phyloP scores from a whole-genome alignment of 345 rosid genomes.

The Laguncularia racemosa region DNA sequence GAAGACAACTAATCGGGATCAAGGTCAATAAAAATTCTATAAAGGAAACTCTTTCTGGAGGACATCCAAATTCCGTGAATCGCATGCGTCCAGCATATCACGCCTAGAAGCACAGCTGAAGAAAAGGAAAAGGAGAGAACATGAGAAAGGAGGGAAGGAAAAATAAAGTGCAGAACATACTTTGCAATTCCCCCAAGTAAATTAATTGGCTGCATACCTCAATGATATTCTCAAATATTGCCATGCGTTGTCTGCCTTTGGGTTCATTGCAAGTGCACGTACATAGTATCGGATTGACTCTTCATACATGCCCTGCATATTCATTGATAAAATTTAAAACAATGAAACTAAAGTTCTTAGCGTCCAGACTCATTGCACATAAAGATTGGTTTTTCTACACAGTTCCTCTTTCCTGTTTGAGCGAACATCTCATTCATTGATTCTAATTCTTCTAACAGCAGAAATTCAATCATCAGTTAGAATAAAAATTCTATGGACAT shows the following conservation, averaged over 20 bases:
- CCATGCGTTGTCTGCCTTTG: conserved; percentile 99
- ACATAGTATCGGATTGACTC: conserved; percentile 91
- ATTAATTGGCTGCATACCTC: conserved; percentile 37
- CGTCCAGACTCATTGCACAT: too few species aligned
- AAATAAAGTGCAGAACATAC: not conserved
- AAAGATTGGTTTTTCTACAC: too few species aligned
- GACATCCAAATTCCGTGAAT: conserved; percentile 82
- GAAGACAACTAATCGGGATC: too few species aligned
- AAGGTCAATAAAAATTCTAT: conserved; percentile 12
- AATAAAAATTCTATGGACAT: too few species aligned
- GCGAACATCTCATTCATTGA: too few species aligned
- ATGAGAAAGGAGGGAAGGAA: not conserved
- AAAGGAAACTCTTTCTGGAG: conserved; percentile 90
- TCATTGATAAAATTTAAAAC: not conserved
- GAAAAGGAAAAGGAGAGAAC: not conserved
- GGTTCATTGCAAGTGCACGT: conserved; percentile 97
- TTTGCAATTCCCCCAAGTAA: not conserved
- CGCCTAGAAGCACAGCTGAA: conserved; percentile 77
- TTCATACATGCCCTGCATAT: conserved; percentile 74
- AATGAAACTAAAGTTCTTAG: too few species aligned
- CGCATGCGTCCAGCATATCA: conserved; percentile 87
- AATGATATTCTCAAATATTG: conserved; percentile 92
- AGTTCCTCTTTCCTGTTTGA: too few species aligned
- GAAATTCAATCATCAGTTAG: too few species aligned
- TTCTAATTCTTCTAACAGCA: too few species aligned